phyloP scores from a whole-genome alignment of 139 green algal genomes.

The Closterium sp. region DNA sequence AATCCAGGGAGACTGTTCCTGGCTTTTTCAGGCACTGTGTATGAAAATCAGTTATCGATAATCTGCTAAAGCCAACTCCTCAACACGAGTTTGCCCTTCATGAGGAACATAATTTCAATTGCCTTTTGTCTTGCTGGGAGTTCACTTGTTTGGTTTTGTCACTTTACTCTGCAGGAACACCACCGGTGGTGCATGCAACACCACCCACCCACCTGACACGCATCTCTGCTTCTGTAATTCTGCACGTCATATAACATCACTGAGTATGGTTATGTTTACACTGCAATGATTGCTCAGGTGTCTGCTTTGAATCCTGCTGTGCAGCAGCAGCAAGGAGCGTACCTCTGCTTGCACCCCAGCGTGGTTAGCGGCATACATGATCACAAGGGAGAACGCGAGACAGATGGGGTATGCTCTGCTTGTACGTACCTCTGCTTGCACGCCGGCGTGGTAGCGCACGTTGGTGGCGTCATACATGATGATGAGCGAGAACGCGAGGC shows the following conservation, averaged over 20 bases:
- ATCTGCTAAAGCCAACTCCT: no score
- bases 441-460: conserved; percentile 89
- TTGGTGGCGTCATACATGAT: conserved; percentile 99
- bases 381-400: not conserved
- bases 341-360: not conserved
- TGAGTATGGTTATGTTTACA: no score
- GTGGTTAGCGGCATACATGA: not conserved
- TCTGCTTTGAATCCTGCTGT: no score
- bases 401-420: not conserved
- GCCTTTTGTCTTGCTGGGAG: not conserved
- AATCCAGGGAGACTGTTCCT: no score
- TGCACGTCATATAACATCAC: no score
- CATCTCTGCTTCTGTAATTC: no score
- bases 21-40: no score
- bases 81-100: not conserved
- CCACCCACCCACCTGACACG: no score
- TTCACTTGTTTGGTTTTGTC: not conserved
- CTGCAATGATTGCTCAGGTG: no score
- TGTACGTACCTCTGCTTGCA: conserved; percentile 79
- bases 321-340: no score
- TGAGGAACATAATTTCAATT: not conserved
- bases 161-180: not conserved
- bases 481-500: conserved; percentile 86
- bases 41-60: no score
- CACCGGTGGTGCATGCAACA: no score